Percentiles rank a stretch among this genome's conserved stretches.
Evolutionary conservation across 305 asterid species (phyloP).

Genomic region (Solanum hybrid): DNA sequence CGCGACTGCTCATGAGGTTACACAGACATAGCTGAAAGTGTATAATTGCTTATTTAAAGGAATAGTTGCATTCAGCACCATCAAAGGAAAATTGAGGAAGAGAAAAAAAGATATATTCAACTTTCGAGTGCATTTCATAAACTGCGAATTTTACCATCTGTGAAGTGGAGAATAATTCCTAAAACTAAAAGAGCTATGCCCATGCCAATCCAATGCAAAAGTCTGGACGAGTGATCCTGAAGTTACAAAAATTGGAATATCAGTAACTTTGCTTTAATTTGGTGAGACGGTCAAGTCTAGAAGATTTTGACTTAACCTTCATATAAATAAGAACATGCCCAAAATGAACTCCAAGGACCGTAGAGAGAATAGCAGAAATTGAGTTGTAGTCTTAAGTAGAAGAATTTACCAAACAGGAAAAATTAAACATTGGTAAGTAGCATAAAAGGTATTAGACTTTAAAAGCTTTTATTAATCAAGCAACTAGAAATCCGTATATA

Average conservation of each 20-base stretch:
- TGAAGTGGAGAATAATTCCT: conserved; percentile 56
- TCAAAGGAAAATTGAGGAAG: conserved; percentile 2
- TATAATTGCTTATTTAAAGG: conserved; percentile 72
- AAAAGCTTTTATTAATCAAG: neutral
- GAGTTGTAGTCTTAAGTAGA: conserved; percentile 41
- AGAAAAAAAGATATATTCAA: neutral
- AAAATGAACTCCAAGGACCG: conserved; percentile 58
- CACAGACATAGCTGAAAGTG: conserved; percentile 67
- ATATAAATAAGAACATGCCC: conserved; percentile 65
- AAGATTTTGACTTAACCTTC: conserved; percentile 25
- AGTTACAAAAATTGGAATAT: neutral
- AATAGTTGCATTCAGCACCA: conserved; percentile 38
- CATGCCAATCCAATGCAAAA: conserved; percentile 45
- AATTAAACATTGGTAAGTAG: neutral
- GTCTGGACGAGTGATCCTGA: conserved; percentile 59
- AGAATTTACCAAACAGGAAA: neutral
- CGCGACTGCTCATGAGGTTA: conserved; percentile 71
- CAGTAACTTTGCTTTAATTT: neutral
- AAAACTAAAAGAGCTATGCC: conserved; percentile 44
- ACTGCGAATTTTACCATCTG: conserved; percentile 30
- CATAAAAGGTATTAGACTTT: neutral
- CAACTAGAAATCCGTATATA: neutral
- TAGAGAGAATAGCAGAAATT: conserved; percentile 64
- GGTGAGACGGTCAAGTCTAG: neutral
- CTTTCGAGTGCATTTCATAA: neutral